phyloP scores from a whole-genome alignment of 2,329 filamentous ascomycete species.

The Talaromyces sp. region DNA sequence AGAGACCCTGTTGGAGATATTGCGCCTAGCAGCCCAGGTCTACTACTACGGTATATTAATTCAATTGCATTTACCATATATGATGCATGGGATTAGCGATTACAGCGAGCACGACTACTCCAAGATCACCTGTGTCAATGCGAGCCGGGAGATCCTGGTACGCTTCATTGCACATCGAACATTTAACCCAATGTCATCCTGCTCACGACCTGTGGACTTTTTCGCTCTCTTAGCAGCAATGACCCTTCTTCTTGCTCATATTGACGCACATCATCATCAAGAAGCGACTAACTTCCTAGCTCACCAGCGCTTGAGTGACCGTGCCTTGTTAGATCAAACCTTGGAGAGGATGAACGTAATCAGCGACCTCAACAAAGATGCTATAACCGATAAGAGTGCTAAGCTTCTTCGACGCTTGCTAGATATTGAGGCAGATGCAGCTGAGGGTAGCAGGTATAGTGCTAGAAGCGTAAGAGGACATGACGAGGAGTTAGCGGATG shows the following conservation, averaged over 20 bases:
- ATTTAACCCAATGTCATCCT: constrained; percentile 29
- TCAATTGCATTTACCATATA: constrained; percentile 43
- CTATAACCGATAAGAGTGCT: constrained; percentile 29
- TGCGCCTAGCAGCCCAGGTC: constrained; percentile 35
- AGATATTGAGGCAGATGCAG: constrained; percentile 33
- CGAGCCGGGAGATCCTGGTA: constrained; percentile 38
- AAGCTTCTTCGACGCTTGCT: constrained; percentile 31
- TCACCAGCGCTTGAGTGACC: constrained; percentile 41
- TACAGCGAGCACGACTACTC: constrained; percentile 31
- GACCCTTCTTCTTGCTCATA: constrained; percentile 39
- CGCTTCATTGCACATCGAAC: constrained; percentile 36
- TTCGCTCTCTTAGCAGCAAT: constrained; percentile 38
- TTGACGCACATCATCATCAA: constrained; percentile 29
- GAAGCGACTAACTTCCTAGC: constrained; percentile 27
- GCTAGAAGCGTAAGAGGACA: constrained; percentile 3
- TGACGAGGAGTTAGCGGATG: background rate
- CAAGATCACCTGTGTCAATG: constrained; percentile 37
- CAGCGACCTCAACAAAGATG: constrained; percentile 28
- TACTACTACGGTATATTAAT: constrained; percentile 40
- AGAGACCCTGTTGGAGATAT: constrained; percentile 28
- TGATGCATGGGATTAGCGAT: constrained; percentile 26
- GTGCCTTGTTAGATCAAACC: constrained; percentile 36
- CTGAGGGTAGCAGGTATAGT: constrained; percentile 16
- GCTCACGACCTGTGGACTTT: constrained; percentile 39
- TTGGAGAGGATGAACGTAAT: constrained; percentile 34